phyloP scores from a whole-genome alignment of 1,139 yeast genomes.

The Diutina catenulata region DNA sequence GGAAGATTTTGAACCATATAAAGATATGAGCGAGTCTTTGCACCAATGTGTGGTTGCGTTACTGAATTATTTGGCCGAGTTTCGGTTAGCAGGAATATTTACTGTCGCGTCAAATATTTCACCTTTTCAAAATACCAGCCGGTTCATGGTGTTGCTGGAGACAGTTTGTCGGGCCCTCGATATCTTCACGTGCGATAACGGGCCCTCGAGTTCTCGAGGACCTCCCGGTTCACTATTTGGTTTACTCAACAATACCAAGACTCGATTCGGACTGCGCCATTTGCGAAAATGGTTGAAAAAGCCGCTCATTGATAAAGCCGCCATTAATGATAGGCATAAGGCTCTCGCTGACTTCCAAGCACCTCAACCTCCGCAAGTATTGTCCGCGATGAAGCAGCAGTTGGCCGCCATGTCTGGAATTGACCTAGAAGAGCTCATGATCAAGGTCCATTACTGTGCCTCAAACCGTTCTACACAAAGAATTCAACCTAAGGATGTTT shows the following conservation, averaged over 20 bases:
- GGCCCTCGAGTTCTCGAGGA: conserved; percentile 20
- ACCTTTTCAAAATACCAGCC: conserved; percentile 34
- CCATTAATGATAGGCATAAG: conserved; percentile 47
- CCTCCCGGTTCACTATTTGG: conserved; percentile 63
- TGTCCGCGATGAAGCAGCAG: too few relatives aligned
- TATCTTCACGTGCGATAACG: conserved; percentile 55
- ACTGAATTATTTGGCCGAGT: conserved; percentile 46
- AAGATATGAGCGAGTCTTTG: conserved; percentile 9
- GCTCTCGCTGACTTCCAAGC: conserved; percentile 60
- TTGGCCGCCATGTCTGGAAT: conserved; percentile 17
- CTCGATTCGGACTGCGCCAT: conserved; percentile 62
- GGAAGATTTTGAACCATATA: neutral
- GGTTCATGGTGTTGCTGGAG: conserved; percentile 58
- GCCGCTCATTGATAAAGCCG: conserved; percentile 47
- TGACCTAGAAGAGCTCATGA: conserved; percentile 60
- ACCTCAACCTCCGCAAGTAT: too few relatives aligned
- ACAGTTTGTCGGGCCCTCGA: conserved; percentile 63
- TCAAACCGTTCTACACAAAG: conserved; percentile 13
- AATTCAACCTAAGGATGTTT: conserved; percentile 53
- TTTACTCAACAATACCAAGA: conserved; percentile 70
- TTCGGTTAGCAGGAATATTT: conserved; percentile 47
- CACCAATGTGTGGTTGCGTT: conserved; percentile 38
- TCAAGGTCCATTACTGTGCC: conserved; percentile 52
- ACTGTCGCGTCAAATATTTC: conserved; percentile 37
- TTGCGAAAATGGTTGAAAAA: conserved; percentile 61